These are phyloP conservation scores for Leishmania guyanensis DNA, from an alignment of 208 protist species.

Conservation along the genomic window DNA sequence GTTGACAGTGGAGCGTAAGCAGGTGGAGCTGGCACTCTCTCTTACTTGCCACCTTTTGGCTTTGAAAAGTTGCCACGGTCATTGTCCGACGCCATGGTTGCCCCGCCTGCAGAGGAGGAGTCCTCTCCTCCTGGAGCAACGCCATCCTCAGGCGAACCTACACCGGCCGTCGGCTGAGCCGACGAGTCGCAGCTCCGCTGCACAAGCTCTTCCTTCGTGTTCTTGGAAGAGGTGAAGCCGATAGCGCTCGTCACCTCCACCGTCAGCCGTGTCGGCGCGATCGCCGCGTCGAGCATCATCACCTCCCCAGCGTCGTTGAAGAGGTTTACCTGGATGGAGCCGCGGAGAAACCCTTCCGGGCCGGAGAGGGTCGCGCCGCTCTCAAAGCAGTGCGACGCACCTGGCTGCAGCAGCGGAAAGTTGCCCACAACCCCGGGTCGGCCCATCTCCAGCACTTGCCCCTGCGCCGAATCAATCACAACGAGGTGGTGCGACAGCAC, in stretches of 20 bases:
- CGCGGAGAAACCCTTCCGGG: constrained; percentile 70
- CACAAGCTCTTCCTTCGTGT: constrained; percentile 25
- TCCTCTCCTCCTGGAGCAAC: too few species aligned
- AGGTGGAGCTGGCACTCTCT: background rate
- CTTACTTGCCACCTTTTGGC: background rate
- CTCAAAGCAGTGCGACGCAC: constrained; percentile 80
- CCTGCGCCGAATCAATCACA: constrained; percentile 51
- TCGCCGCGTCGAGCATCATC: constrained; percentile 66
- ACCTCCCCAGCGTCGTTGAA: constrained; percentile 76
- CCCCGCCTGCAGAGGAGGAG: background rate
- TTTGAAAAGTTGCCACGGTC: background rate
- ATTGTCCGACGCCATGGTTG: background rate
- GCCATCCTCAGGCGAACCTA: background rate
- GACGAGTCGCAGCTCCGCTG: constrained; percentile 18
- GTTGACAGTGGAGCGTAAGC: background rate
- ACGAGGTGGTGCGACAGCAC: constrained; percentile 80
- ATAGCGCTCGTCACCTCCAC: constrained; percentile 31
- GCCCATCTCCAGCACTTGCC: constrained; percentile 66
- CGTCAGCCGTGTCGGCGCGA: constrained; percentile 70
- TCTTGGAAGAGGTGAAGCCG: constrained; percentile 16
- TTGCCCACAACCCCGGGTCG: constrained; percentile 79
- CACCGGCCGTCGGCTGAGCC: background rate
- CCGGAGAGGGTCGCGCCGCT: constrained; percentile 60
- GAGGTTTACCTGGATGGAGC: constrained; percentile 83
- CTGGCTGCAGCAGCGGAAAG: constrained; percentile 69